Base-by-base conservation (phyloP, 495 filamentous ascomycete species). In the Neurospora sp. region DNA sequence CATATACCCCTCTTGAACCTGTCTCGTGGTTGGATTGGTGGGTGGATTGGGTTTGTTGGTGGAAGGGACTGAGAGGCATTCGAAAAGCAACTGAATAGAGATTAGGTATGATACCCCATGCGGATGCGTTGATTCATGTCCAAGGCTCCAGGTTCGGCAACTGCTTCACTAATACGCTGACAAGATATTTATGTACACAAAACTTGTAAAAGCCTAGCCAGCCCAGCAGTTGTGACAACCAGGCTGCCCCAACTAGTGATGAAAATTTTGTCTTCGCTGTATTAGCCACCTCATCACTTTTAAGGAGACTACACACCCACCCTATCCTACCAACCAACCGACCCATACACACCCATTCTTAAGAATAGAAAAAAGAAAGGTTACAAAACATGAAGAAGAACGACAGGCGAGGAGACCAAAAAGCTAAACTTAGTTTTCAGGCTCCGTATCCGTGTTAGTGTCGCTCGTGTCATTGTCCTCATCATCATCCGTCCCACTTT, bases 401-500 rank as follows among this genome's bases (percentile, higher is more conserved):
- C 54, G 27, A 62, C 40, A 35, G 74, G 46, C 48, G 70, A 18
- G 39, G 69, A 70, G 16, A 73, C 42, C 42, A 18, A 20, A 46
- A 46, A n/a, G 8, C 42, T n/a, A 73, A 59, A 69, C 66, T 71
- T 81, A 81, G 48, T 83, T 71, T 76, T 90, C 90, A 48, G 85
- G 84, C 76, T 94, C 92, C 39, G 91, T 94, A 78, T 96, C 93
- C 14, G 92, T 94, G 78, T 94, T 88, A 39, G 92, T 94, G 74
- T 91, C 91, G 77, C 92, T 93, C 42, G 90, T 91, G 83, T 92
- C 89, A 62, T 90, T 89, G 40, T 88, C 91, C 74, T 94, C 92
- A 76, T 92, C 92, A 9, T 92, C 92, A 9, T 97, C 94, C 35
- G 94, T 97, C 78, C 95, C 93, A 78, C 94, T 97, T 81, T 97